Percentiles rank a stretch among this genome's conserved stretches.
Evolutionary conservation across 148 eudicot species (phyloP).

Genomic region (Chenopodium formosanum): DNA sequence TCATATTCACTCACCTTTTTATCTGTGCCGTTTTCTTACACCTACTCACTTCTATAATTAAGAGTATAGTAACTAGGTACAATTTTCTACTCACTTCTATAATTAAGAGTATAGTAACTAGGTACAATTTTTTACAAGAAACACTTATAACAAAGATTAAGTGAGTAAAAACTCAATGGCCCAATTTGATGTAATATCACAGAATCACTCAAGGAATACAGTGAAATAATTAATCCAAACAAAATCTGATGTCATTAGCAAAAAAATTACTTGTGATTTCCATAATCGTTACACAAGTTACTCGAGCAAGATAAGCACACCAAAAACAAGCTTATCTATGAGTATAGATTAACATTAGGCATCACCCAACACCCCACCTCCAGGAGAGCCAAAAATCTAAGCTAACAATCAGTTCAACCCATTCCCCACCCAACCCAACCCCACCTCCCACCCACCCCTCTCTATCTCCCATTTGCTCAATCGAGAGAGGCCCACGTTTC

Average conservation of each 20-base stretch:
- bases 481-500: neutral
- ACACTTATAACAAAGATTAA: no score
- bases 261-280: conserved; percentile 13
- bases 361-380: conserved; percentile 5
- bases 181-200: neutral
- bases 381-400: conserved; percentile 13
- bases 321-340: conserved; percentile 32
- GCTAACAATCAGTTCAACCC: neutral
- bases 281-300: conserved; percentile 18
- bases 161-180: no score
- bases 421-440: neutral
- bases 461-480: neutral
- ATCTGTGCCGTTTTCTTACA: no score
- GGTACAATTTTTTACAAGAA: no score
- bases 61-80: no score
- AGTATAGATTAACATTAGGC: conserved; percentile 23
- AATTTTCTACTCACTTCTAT: no score
- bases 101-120: no score
- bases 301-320: conserved; percentile 27
- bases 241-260: conserved; percentile 6
- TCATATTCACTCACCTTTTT: no score
- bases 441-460: neutral
- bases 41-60: no score
- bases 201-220: neutral
- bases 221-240: no score